Conservation (phyloP, 306 rosid species). For the Biancaea sappan region DNA sequence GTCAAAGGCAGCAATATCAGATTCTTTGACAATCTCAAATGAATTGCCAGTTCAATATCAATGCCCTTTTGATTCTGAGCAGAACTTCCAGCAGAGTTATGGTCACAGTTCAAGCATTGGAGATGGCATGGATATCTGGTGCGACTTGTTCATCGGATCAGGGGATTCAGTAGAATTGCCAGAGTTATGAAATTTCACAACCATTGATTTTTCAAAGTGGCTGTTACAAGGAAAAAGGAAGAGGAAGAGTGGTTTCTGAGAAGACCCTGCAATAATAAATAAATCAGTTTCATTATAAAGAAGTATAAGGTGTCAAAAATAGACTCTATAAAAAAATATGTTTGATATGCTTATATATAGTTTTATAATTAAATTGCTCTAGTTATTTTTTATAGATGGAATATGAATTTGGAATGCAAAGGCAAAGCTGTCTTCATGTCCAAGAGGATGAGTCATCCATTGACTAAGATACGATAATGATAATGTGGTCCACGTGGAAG, state of each 20-base stretch:
- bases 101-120: slow-evolving; percentile 23
- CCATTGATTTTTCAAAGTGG: no score
- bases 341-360: no score
- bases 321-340: no score
- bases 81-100: slow-evolving; percentile 21
- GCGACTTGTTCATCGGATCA: slow-evolving; percentile 54
- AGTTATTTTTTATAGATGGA: not conserved
- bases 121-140: slow-evolving; percentile 79
- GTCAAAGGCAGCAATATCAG: slow-evolving; percentile 46
- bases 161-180: slow-evolving; percentile 55
- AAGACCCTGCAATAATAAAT: no score
- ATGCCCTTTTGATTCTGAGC: no score
- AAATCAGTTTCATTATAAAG: no score
- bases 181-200: slow-evolving; percentile 38
- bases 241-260: no score
- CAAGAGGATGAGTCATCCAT: slow-evolving; percentile 24
- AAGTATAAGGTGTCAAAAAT: no score
- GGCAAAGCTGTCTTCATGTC: not conserved
- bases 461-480: slow-evolving; percentile 26
- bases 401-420: not conserved
- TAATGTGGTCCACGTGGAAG: no score
- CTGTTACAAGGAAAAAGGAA: no score
- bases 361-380: no score
- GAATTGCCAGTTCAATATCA: no score
- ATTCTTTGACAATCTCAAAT: slow-evolving; percentile 30